Base-by-base conservation (phyloP, 106 monocot genomes). In the Acorus calamus region DNA sequence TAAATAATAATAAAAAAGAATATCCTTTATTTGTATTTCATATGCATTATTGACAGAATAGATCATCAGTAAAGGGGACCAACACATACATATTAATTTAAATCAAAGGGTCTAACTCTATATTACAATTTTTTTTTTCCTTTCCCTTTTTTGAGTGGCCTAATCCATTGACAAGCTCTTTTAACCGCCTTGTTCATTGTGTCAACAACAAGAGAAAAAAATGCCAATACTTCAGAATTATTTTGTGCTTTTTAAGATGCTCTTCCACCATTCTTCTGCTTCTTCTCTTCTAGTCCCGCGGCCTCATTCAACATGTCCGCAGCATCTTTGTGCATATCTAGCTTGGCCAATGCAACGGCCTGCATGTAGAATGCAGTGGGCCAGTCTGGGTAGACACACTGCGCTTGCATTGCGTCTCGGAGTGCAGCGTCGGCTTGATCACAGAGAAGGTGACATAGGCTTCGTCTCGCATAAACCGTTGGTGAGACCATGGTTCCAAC, bases 281-380 rank as follows among this genome's bases (percentile, higher is more conserved):
- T 63, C 72, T 82, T 86, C 61, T 82, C 76, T 65, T 86, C 86
- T 5, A 82, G 57, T 14, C 13, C 45, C 11, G 81, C 63, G 7
- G 86, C 86, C 53, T 86, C 86, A 49, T 82, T 79, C 63, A 82
- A 68, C 86, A 86, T 86, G 66, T 86, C 86, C 0, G 46, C 28
- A 7, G 82, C 86, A 56, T 86, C 86, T n/a, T 66, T 82, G 52
- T 82, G 52, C 86, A 86, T 82, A 59, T 82, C 57, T 5, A 86
- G 67, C 76, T 86, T 86, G 14, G 79, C 70, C 10, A 86, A 76
- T 0, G 86, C 82, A 47, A 82, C 76, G 4, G 86, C 82, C 57
- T 86, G 86, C 86, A 86, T 79, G 66, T 86, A 86, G 62, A 86
- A 86, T 3, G 86, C 86, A 4, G 82, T 86, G 4, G 86, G 82